These are phyloP conservation scores for Colletotrichum salicis DNA, from an alignment of 2,329 filamentous ascomycete species.

Conservation along the genomic window DNA sequence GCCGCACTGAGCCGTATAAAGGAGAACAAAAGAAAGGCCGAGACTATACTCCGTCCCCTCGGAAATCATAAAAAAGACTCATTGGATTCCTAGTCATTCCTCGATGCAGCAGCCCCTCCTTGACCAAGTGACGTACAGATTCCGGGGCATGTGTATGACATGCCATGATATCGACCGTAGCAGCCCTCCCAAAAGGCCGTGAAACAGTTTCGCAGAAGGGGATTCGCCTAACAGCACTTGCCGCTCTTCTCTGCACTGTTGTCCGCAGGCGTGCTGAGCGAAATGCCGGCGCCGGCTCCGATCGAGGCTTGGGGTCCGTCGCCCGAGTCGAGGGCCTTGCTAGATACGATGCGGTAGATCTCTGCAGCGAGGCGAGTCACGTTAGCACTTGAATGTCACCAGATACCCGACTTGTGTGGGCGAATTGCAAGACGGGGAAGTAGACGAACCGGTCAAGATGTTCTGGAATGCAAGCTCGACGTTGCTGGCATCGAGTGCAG, in stretches of 20 bases:
- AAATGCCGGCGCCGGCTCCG: conserved; percentile 82
- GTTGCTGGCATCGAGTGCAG: conserved; percentile 97
- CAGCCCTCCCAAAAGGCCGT: conserved; percentile 31
- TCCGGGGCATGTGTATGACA: conserved; percentile 45
- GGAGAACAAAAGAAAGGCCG: conserved; percentile 38
- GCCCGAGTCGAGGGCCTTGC: conserved; percentile 93
- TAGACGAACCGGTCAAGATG: conserved; percentile 87
- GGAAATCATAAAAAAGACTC: conserved; percentile 40
- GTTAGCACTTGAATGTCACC: conserved; percentile 1
- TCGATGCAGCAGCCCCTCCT: conserved; percentile 36
- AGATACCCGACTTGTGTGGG: conserved; percentile 20
- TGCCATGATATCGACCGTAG: conserved; percentile 42
- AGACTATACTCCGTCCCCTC: conserved; percentile 40
- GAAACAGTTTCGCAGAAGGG: conserved; percentile 28
- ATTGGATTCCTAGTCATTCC: conserved; percentile 38
- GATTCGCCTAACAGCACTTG: conserved; percentile 77
- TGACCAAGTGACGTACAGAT: conserved; percentile 39
- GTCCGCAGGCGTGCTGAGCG: conserved; percentile 86
- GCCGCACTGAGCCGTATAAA: conserved; percentile 33
- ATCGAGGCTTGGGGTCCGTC: conserved; percentile 84
- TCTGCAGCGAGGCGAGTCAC: conserved; percentile 63
- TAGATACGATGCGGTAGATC: conserved; percentile 99
- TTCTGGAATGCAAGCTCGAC: conserved; percentile 99
- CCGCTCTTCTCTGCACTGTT: conserved; percentile 79
- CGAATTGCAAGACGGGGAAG: not conserved